Evolutionary conservation across 2,329 filamentous ascomycete genomes (phyloP).

Genomic region (Ophiostoma perfectum): DNA sequence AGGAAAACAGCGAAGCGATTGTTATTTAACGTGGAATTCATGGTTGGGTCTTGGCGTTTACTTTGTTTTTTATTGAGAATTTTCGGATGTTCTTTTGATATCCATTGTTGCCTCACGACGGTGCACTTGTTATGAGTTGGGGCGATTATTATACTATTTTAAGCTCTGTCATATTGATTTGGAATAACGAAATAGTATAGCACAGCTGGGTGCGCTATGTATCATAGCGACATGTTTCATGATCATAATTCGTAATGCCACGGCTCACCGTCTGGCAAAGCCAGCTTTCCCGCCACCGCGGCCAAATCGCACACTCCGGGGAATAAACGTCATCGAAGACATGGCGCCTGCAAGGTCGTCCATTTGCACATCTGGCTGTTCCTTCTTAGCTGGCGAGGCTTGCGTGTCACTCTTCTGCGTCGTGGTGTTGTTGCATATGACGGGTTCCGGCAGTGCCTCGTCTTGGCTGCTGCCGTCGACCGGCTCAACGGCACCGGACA

Average conservation of each 20-base stretch:
- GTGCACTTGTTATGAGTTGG: too few relatives aligned
- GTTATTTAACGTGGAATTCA: not conserved
- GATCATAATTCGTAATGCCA: not conserved
- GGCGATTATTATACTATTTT: too few relatives aligned
- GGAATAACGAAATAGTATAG: too few relatives aligned
- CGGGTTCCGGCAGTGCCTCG: not conserved
- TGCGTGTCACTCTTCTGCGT: not conserved
- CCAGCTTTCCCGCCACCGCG: conserved; percentile 46
- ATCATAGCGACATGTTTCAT: too few relatives aligned
- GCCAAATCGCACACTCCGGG: conserved; percentile 61
- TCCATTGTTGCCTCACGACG: too few relatives aligned
- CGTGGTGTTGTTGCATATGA: not conserved
- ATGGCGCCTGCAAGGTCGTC: conserved; percentile 61
- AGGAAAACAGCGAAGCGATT: conserved; percentile 8
- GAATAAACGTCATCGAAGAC: conserved; percentile 67
- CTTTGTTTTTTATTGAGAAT: not conserved
- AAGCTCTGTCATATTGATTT: too few relatives aligned
- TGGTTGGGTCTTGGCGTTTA: not conserved
- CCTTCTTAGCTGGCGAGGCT: not conserved
- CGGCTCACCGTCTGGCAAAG: conserved; percentile 40
- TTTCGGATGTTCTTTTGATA: not conserved
- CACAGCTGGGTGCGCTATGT: too few relatives aligned
- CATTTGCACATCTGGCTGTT: conserved; percentile 38
- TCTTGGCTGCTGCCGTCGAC: not conserved
- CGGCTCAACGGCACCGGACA: not conserved